Base-by-base conservation (phyloP, 1,139 yeast genomes). In the Blastobotrys ciferrii region DNA sequence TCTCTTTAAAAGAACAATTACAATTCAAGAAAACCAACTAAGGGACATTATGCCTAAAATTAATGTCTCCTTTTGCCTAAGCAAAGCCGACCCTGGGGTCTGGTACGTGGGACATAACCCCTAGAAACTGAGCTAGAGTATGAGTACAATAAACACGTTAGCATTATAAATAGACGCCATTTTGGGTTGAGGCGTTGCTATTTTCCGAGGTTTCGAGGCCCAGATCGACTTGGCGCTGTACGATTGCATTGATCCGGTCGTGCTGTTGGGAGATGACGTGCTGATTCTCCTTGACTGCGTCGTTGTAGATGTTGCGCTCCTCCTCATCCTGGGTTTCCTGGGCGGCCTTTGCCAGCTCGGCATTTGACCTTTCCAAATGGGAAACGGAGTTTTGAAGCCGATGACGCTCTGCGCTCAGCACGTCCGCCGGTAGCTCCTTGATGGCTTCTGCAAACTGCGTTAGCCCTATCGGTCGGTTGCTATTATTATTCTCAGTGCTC, bases 311-410 rank as follows among this genome's bases (percentile, higher is more conserved):
- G 20, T 50, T 52, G 15, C 46, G 23, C 14, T 56, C 54, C 18
- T 53, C 47, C 12, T 45, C 57, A 33, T 51, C 57, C 28, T 49
- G 54, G 30, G 43, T 43, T 13, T 50, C 50, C 12, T 51, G 52
- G 14, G 43, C 51, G 3, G 46, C 55, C 18, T 48, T 54, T 39
- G 43, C 43, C 20, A 64, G 46, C 43, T 59, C 64, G 4, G 44
- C 47, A 49, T 65, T 65, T 7, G 69, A 63, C 32, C 61, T 49
- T 36, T 49, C 46, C 32, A 65, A 51, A 42, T 63, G 67, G 28
- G 23, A 46, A 9, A 60, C 56, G 32, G 68, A 62, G 50, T 63
- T 64, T 32, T 58, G 54, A 19, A 65, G 51, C 31, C 68, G 54
- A n/a, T 50, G 48, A 32, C 51, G 53, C 45, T 63, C 67, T 2